phyloP scores from a whole-genome alignment of 768 basidiomycete species.

The Termitomyces titanicus region DNA sequence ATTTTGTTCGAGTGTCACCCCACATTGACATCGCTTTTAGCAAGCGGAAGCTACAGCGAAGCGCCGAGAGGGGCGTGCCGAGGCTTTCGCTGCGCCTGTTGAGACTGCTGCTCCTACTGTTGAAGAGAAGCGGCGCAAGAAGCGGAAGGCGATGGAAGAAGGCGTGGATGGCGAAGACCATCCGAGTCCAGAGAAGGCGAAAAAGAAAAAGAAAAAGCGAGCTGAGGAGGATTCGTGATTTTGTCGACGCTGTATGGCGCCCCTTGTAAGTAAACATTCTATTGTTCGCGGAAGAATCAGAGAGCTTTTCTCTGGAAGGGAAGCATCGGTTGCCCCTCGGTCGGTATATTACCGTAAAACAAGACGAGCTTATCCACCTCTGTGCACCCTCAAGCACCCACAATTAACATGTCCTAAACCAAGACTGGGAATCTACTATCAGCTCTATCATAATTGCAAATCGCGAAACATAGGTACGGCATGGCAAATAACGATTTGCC shows the following conservation, averaged over 20 bases:
- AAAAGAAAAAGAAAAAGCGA: slow-evolving; percentile 30
- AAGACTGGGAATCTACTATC: too few relatives aligned
- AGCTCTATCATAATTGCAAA: too few relatives aligned
- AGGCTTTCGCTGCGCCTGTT: slow-evolving; percentile 84
- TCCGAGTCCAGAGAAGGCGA: slow-evolving; percentile 18
- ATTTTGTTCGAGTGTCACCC: neutral
- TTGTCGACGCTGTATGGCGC: neutral
- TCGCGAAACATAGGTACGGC: neutral
- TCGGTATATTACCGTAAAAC: neutral
- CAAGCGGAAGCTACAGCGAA: slow-evolving; percentile 75
- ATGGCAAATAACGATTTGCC: neutral
- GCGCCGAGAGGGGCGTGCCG: slow-evolving; percentile 76
- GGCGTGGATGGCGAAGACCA: slow-evolving; percentile 22
- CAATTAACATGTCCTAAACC: neutral
- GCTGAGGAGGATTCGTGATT: slow-evolving; percentile 13
- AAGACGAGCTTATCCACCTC: neutral
- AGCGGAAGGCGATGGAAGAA: slow-evolving; percentile 36
- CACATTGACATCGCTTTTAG: slow-evolving; percentile 32
- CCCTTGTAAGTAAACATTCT: slow-evolving; percentile 1
- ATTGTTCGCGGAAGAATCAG: neutral
- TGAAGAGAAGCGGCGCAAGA: slow-evolving; percentile 70
- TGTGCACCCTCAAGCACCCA: neutral
- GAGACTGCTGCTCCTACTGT: slow-evolving; percentile 73
- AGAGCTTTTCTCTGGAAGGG: neutral
- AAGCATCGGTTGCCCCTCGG: neutral